phyloP scores from a whole-genome alignment of 225 moss, liverwort and hornwort genomes.

The Neckera pumila region DNA sequence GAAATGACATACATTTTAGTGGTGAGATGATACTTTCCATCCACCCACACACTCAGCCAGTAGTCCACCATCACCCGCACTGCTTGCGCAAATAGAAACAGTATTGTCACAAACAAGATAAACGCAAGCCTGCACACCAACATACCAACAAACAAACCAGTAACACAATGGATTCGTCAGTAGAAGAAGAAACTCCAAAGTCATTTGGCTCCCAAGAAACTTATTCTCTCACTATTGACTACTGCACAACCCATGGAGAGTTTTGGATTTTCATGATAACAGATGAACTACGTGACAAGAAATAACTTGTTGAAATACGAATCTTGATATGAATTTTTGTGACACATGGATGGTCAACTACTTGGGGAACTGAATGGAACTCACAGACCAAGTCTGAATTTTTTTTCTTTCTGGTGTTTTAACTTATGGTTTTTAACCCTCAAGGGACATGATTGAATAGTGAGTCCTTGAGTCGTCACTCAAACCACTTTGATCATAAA shows the following conservation, averaged over 20 bases:
- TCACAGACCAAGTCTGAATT: neutral
- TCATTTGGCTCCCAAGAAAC: neutral
- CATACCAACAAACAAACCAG: neutral
- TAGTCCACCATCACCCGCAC: constrained; percentile 85
- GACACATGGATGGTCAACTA: neutral
- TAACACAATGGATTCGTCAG: neutral
- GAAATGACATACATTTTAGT: constrained; percentile 49
- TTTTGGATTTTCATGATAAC: neutral
- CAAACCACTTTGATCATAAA: neutral
- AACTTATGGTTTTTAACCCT: neutral
- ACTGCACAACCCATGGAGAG: neutral
- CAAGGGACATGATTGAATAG: neutral
- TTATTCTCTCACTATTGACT: neutral
- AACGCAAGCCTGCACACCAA: constrained; percentile 22
- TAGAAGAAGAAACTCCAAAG: neutral
- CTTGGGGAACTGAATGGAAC: neutral
- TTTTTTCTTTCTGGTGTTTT: no score
- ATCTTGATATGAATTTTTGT: neutral
- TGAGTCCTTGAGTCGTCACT: neutral
- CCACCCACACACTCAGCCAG: constrained; percentile 80
- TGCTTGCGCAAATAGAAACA: constrained; percentile 62
- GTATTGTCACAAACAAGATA: constrained; percentile 2
- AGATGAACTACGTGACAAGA: neutral
- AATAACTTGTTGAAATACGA: neutral
- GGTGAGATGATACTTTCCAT: constrained; percentile 33